Percentiles rank a stretch among this genome's conserved stretches.
These are phyloP conservation scores for Fusarium beomiforme DNA, from an alignment of 2,329 filamentous ascomycete genomes.

Conservation along the genomic window DNA sequence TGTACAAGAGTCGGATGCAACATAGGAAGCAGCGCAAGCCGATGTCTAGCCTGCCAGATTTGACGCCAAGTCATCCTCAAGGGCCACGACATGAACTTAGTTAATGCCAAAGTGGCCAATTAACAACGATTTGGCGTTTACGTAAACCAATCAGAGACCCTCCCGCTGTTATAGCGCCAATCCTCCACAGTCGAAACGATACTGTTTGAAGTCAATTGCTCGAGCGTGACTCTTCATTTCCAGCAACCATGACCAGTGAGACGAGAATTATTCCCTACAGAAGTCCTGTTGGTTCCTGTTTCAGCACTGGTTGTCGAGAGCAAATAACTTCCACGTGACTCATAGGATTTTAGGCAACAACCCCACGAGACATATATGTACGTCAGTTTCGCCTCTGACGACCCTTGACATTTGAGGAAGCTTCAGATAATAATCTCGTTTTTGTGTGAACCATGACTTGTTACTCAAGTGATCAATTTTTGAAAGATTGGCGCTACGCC, in stretches of 20 bases:
- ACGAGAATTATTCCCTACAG: background rate
- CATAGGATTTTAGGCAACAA: background rate
- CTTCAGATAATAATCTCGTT: too few species aligned
- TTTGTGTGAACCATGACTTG: background rate
- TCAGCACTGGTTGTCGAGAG: background rate
- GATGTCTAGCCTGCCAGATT: too few species aligned
- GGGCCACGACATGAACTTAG: too few species aligned
- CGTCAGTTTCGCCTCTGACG: background rate
- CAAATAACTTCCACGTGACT: background rate
- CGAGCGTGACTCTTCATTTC: background rate
- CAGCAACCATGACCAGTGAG: background rate
- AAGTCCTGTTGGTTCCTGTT: background rate
- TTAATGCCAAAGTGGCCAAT: too few species aligned
- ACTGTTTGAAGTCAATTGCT: background rate
- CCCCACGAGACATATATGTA: background rate
- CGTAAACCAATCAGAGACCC: too few species aligned
- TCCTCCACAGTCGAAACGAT: background rate
- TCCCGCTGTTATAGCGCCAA: background rate
- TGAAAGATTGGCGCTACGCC: conserved; percentile 20
- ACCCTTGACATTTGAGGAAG: rapidly evolving
- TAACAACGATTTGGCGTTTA: too few species aligned
- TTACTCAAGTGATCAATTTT: conserved; percentile 12
- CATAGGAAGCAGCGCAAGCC: too few species aligned
- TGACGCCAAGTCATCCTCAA: too few species aligned
- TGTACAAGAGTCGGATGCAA: too few species aligned